Percentiles rank a stretch among this genome's conserved stretches.
These are phyloP conservation scores for Suillus occidentalis DNA, from an alignment of 768 basidiomycete genomes.

Conservation along the genomic window DNA sequence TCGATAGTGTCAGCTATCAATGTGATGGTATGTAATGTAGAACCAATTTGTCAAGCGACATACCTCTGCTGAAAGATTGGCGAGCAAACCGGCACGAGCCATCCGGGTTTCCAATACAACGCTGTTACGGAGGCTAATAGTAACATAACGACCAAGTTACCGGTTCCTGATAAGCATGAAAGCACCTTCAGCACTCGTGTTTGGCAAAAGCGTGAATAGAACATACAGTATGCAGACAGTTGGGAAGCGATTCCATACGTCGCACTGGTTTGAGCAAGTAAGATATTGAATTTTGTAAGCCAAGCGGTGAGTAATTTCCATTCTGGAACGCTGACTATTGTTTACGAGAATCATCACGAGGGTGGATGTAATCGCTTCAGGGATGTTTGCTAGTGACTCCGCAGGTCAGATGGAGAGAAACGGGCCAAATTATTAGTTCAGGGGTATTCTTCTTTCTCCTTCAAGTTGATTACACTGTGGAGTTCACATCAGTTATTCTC, in stretches of 20 bases:
- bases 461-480: neutral
- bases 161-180: neutral
- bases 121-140: neutral
- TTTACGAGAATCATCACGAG: slow-evolving; percentile 1
- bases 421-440: neutral
- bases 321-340: neutral
- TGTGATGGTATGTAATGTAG: neutral
- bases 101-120: neutral
- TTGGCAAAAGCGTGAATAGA: neutral
- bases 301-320: neutral
- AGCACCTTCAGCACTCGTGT: neutral
- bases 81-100: neutral
- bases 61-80: neutral
- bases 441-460: neutral
- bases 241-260: neutral
- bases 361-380: neutral
- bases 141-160: neutral
- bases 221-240: neutral
- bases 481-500: neutral
- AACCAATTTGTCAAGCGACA: neutral
- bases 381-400: neutral
- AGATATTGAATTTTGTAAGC: neutral
- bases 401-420: neutral
- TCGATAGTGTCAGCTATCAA: neutral
- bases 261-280: neutral